Evolutionary conservation across 176 grass and related monocot species (phyloP).

Genomic region (Musa beccarii): DNA sequence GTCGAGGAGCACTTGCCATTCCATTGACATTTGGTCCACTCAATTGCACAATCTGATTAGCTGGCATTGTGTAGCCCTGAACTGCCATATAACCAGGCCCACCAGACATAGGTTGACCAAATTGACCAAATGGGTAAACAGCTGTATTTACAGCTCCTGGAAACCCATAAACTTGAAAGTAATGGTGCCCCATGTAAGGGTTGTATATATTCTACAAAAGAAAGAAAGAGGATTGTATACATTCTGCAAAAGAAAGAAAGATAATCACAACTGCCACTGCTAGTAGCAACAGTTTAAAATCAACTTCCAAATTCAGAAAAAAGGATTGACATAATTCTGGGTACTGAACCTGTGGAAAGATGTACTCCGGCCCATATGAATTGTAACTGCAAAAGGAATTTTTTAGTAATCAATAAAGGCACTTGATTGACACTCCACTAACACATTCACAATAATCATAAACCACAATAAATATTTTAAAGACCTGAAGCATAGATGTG

Average conservation of each 20-base stretch:
- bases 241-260: slow-evolving; percentile 43
- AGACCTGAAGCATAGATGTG: neutral
- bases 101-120: slow-evolving; percentile 49
- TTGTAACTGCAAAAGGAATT: slow-evolving; percentile 65
- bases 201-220: slow-evolving; percentile 62
- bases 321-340: slow-evolving; percentile 17
- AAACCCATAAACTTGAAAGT: slow-evolving; percentile 61
- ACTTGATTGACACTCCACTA: slow-evolving; percentile 14
- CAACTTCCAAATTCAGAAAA: neutral
- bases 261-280: neutral
- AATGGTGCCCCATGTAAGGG: slow-evolving; percentile 75
- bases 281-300: slow-evolving; percentile 2
- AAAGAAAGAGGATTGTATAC: slow-evolving; percentile 40
- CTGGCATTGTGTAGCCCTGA: slow-evolving; percentile 61
- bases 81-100: slow-evolving; percentile 42
- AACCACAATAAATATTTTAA: neutral
- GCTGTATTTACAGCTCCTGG: slow-evolving; percentile 51
- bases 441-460: neutral
- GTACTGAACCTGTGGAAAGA: slow-evolving; percentile 79
- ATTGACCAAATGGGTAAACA: slow-evolving; percentile 58
- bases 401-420: slow-evolving; percentile 24
- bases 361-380: slow-evolving; percentile 75
- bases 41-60: slow-evolving; percentile 54
- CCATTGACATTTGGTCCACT: slow-evolving; percentile 49
- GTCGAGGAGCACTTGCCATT: slow-evolving; percentile 31